Base-by-base conservation (phyloP, 1,284 basidiomycete species). In the Volvariella surrecta region DNA sequence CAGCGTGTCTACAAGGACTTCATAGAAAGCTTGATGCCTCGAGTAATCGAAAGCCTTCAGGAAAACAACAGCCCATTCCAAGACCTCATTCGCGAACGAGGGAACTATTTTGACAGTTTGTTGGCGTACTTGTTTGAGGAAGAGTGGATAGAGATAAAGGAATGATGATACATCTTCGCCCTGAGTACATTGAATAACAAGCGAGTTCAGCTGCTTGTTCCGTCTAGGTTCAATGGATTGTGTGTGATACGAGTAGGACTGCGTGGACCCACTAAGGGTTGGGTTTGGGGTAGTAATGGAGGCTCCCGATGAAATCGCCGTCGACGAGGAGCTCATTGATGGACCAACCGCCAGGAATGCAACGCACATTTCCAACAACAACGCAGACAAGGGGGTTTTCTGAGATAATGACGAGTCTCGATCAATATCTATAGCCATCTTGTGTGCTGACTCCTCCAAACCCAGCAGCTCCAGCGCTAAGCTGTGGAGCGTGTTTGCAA, bases 161-260 rank as follows among this genome's bases (percentile, higher is more conserved):
- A 79, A 28, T 11, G 24, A 6, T 6, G 24, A 11, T 28, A 11
- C 6, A 11, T 28, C 24, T 6, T 28, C 24, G 6, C 6, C 11
- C 24, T 28, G 6, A 6, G 6, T 28, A 11, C 24, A 28, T 1
- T 68, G 56, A 1, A 79, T 53, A 24, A 90, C 58, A 13, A 80
- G 57, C 19, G 86, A 74, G 20, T 78, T 62, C 3, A 94, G 59
- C 6, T 76, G 69, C 45, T 70, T 71, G 54, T 91, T 85, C 37
- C 76, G 74, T 11, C 77, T 74, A 0, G 74, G 67, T 48, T 66
- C 71, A 6, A 71, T 71, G 3, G 76, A 76, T 45, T 79, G 77
- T 32, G 24, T 6, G 11, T 6, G 24, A 6, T 28, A 11, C 24
- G 11, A 11, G 24, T 28, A 6, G 24, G 11, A 11, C 11, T 28